A percentile compares a stretch with the other conserved stretches of the same genome.
These are phyloP conservation scores for Phytophthora quininea DNA, from an alignment of 352 stramenopile genomes.

Conservation along the genomic window DNA sequence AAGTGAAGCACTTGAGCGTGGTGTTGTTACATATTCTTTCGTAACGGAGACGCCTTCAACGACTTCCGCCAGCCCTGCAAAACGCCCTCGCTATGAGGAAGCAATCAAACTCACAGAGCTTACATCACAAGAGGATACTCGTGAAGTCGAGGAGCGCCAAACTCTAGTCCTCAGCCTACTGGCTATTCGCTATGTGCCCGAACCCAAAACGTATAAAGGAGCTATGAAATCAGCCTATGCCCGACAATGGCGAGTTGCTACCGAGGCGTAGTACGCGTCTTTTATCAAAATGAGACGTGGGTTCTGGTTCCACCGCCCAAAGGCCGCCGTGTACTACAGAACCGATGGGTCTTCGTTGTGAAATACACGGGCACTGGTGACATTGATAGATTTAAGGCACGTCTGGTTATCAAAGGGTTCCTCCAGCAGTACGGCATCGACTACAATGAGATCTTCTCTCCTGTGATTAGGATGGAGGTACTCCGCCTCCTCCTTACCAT, in stretches of 20 bases:
- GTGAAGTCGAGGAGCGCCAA: constrained; percentile 1
- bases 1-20: constrained; percentile 1
- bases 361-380: constrained; percentile 11
- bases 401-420: too few relatives aligned
- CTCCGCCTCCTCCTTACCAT: constrained; percentile 9
- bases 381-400: constrained; percentile 14
- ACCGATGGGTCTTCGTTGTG: constrained; percentile 11
- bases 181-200: constrained; percentile 11
- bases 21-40: constrained; percentile 2
- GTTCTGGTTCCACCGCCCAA: constrained; percentile 1
- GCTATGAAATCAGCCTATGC: too few relatives aligned
- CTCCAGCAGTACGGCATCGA: too few relatives aligned
- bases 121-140: too few relatives aligned
- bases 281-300: constrained; percentile 10
- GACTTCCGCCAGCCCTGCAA: not conserved
- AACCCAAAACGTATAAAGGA: constrained; percentile 7
- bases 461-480: too few relatives aligned
- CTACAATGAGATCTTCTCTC: too few relatives aligned
- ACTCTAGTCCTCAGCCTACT: not conserved
- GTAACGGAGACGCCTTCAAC: constrained; percentile 3
- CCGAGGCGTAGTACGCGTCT: constrained; percentile 9
- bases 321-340: too few relatives aligned
- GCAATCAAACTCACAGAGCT: too few relatives aligned
- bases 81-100: constrained; percentile 9
- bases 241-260: not conserved